Evolutionary conservation across 2,329 filamentous ascomycete genomes (phyloP).

Genomic region (Orbilia oligospora): DNA sequence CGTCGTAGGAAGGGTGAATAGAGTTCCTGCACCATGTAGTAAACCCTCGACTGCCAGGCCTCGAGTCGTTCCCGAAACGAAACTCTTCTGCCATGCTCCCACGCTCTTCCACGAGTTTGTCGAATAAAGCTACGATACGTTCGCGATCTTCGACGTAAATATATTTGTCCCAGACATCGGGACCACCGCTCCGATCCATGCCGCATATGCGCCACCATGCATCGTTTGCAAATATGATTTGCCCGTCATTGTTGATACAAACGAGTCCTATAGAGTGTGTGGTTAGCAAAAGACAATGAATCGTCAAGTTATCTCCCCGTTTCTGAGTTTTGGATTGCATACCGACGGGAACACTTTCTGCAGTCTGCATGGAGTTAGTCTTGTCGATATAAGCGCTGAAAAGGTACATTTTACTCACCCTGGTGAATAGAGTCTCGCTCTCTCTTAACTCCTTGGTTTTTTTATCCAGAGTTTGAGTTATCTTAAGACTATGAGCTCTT

Average conservation of each 20-base stretch:
- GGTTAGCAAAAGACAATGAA: background rate
- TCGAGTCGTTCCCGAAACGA: conserved; percentile 69
- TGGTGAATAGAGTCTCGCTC: conserved; percentile 82
- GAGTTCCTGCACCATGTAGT: conserved; percentile 56
- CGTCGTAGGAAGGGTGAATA: conserved; percentile 53
- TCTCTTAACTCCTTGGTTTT: conserved; percentile 74
- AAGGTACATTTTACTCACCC: conserved; percentile 5
- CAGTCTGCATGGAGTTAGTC: conserved; percentile 73
- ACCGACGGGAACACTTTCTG: conserved; percentile 85
- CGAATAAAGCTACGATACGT: conserved; percentile 45
- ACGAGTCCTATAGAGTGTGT: conserved; percentile 72
- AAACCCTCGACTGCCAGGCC: conserved; percentile 48
- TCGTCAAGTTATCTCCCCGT: background rate
- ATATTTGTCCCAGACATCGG: conserved; percentile 51
- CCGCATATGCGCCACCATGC: conserved; percentile 67
- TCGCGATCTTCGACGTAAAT: conserved; percentile 56
- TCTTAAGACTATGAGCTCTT: conserved; percentile 48
- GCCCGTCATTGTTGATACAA: conserved; percentile 79
- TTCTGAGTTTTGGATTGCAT: background rate
- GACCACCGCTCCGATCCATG: conserved; percentile 46
- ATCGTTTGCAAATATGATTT: conserved; percentile 85
- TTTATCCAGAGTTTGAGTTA: conserved; percentile 47
- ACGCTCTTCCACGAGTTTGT: conserved; percentile 36
- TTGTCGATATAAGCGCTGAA: background rate
- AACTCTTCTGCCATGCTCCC: conserved; percentile 76